A percentile compares a stretch with the other conserved stretches of the same genome.
phyloP scores from a whole-genome alignment of 768 basidiomycete species.

The Stropharia rugosoannulata region DNA sequence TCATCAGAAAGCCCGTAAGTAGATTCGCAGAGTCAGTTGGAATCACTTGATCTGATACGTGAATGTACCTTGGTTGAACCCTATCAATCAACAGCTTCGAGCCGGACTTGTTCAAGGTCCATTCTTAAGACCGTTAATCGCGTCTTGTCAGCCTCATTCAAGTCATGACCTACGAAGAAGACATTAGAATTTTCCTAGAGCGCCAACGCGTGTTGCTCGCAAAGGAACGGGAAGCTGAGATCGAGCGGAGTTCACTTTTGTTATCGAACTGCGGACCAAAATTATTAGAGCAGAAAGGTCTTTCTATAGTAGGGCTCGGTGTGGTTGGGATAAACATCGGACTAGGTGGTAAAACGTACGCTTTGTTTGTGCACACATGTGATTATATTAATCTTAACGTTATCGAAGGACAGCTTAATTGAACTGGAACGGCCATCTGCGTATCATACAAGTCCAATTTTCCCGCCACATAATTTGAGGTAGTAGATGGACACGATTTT shows the following conservation, averaged over 20 bases:
- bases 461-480: conserved; percentile 90
- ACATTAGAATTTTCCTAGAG: conserved; percentile 58
- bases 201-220: conserved; percentile 66
- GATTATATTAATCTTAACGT: conserved; percentile 18
- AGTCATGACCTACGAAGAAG: conserved; percentile 30
- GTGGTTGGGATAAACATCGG: conserved; percentile 76
- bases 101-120: background rate
- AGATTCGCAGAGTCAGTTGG: too few species aligned
- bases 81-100: too few species aligned
- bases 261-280: conserved; percentile 82
- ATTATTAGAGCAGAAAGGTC: conserved; percentile 84
- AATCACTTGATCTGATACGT: too few species aligned
- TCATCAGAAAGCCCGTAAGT: background rate
- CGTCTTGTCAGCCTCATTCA: background rate
- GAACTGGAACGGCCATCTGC: conserved; percentile 84
- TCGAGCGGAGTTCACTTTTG: conserved; percentile 74
- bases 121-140: too few species aligned
- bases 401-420: conserved; percentile 62
- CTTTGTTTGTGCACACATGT: background rate
- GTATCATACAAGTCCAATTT: conserved; percentile 65
- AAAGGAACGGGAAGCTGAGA: conserved; percentile 80
- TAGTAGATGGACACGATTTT: conserved; percentile 19
- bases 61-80: too few species aligned
- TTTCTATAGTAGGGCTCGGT: conserved; percentile 75
- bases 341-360: conserved; percentile 89